A percentile compares a stretch with the other conserved stretches of the same genome.
phyloP scores from a whole-genome alignment of 805 yeast genomes.

The Suhomyces vadensis region DNA sequence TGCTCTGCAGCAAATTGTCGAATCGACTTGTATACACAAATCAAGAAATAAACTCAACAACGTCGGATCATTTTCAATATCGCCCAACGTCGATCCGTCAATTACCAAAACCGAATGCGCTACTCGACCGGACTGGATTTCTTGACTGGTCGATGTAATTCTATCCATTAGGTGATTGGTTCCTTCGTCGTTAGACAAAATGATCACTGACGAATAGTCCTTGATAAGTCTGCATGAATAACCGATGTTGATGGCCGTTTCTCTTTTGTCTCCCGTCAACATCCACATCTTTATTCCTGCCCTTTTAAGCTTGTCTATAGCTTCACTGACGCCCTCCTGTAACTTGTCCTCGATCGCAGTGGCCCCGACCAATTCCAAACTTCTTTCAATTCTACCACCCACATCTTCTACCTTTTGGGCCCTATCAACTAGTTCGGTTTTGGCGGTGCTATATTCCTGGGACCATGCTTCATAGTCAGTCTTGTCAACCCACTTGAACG shows the following conservation, averaged over 20 bases:
- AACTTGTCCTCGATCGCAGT: constrained; percentile 97
- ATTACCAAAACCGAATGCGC: constrained; percentile 95
- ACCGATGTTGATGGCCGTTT: constrained; percentile 96
- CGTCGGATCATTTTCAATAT: constrained; percentile 71
- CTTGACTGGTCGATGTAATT: constrained; percentile 74
- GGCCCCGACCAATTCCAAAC: constrained; percentile 78
- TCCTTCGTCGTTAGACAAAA: constrained; percentile 52
- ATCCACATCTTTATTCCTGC: constrained; percentile 98
- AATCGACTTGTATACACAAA: constrained; percentile 81
- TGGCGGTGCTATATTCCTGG: constrained; percentile 67
- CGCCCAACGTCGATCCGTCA: constrained; percentile 85
- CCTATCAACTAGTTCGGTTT: constrained; percentile 71
- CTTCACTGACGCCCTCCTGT: constrained; percentile 95
- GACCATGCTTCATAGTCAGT: constrained; percentile 68
- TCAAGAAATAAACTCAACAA: constrained; percentile 77
- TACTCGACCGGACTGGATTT: constrained; percentile 67
- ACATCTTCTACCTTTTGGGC: constrained; percentile 62
- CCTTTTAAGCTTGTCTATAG: constrained; percentile 85
- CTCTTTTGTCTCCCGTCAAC: constrained; percentile 97
- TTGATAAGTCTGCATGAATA: constrained; percentile 90
- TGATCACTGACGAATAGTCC: constrained; percentile 85
- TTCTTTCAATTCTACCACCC: constrained; percentile 71
- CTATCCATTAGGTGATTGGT: constrained; percentile 60
- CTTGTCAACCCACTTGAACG: constrained; percentile 68
- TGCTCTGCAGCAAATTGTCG: constrained; percentile 94